Percentiles rank a stretch among this genome's conserved stretches.
These are phyloP conservation scores for Zoysia matrella DNA, from an alignment of 202 grass and related monocot genomes.

Conservation along the genomic window DNA sequence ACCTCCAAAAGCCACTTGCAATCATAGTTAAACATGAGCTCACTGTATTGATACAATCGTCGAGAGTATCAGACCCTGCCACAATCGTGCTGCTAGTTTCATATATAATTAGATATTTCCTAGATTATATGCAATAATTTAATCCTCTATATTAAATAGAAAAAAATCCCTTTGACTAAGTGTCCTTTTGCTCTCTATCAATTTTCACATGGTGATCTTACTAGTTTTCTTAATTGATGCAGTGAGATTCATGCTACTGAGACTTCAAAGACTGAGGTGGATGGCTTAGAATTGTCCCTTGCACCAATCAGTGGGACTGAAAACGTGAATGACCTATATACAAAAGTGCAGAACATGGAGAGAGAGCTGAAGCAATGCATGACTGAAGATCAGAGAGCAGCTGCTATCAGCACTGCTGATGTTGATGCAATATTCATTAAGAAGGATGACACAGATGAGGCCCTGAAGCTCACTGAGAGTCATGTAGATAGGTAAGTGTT, in stretches of 20 bases:
- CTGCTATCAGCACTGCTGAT: too few relatives aligned
- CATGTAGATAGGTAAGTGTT: too few relatives aligned
- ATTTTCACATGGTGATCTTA: not conserved
- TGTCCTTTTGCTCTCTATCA: not conserved
- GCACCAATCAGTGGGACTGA: not conserved
- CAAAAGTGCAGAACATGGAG: not conserved
- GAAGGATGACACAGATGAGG: not conserved
- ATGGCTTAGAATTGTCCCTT: not conserved
- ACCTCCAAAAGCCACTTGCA: not conserved
- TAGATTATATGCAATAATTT: too few relatives aligned
- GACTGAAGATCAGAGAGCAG: too few relatives aligned
- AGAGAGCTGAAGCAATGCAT: too few relatives aligned
- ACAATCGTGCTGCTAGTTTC: not conserved
- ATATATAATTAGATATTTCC: not conserved
- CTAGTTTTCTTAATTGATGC: not conserved
- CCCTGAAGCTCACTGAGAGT: too few relatives aligned
- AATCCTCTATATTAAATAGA: too few relatives aligned
- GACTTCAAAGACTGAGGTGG: not conserved
- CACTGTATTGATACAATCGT: not conserved
- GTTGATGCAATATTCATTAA: too few relatives aligned
- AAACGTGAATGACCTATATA: not conserved
- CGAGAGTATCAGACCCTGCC: not conserved
- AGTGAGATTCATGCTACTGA: constrained; percentile 16
- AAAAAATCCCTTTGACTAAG: not conserved
- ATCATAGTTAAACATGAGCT: not conserved